These are phyloP conservation scores for Auriculariales sp. DNA, from an alignment of 768 basidiomycete genomes.

Conservation along the genomic window DNA sequence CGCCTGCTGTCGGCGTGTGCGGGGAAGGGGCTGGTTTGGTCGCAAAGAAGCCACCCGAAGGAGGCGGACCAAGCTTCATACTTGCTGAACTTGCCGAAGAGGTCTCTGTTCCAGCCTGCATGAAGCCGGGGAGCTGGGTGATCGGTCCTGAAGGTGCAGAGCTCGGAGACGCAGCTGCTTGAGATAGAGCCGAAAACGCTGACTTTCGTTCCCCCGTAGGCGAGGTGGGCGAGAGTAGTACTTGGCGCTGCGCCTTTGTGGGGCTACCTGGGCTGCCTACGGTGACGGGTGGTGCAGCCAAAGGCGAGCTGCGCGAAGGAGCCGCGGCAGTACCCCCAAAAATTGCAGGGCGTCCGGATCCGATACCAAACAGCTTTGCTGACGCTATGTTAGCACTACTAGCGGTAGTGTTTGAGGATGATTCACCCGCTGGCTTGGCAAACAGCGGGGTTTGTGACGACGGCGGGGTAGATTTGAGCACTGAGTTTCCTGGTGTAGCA, in stretches of 20 bases:
- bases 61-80: too few relatives aligned
- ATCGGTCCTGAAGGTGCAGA: neutral
- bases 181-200: neutral
- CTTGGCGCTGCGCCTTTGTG: too few relatives aligned
- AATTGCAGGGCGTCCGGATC: constrained; percentile 34
- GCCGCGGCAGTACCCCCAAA: too few relatives aligned
- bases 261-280: too few relatives aligned
- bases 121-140: constrained; percentile 8
- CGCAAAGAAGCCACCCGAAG: too few relatives aligned
- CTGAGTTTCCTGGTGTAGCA: neutral
- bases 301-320: constrained; percentile 62
- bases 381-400: constrained; percentile 6
- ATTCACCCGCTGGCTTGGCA: neutral
- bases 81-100: too few relatives aligned
- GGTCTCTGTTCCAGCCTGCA: too few relatives aligned
- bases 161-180: neutral
- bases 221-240: too few relatives aligned
- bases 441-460: neutral
- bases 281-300: constrained; percentile 36
- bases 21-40: too few relatives aligned
- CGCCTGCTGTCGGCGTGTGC: neutral
- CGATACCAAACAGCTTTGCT: constrained; percentile 28
- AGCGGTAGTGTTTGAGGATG: neutral
- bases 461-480: constrained; percentile 10
- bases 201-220: too few relatives aligned